These are phyloP conservation scores for Yarrowia keelungensis DNA, from an alignment of 805 yeast genomes.

Conservation along the genomic window DNA sequence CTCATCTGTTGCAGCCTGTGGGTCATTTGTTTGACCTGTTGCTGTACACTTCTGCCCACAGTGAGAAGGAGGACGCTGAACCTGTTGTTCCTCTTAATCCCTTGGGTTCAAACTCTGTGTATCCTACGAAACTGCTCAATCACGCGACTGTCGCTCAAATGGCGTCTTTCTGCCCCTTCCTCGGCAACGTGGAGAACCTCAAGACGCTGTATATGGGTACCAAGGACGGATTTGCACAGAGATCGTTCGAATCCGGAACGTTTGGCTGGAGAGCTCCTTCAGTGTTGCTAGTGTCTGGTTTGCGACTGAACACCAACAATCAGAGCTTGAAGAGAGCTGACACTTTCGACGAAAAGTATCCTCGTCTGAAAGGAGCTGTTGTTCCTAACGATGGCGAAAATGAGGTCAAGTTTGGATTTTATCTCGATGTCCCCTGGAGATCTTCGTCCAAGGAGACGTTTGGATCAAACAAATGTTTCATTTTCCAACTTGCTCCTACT, in stretches of 20 bases:
- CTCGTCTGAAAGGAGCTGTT: constrained; percentile 39
- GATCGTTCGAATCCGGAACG: constrained; percentile 81
- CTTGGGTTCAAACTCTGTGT: constrained; percentile 35
- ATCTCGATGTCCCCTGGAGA: constrained; percentile 77
- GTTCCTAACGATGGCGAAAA: constrained; percentile 23
- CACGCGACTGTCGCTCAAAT: constrained; percentile 55
- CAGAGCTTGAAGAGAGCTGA: constrained; percentile 17
- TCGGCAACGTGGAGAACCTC: constrained; percentile 48
- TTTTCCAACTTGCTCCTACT: constrained; percentile 72
- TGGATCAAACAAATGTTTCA: constrained; percentile 64
- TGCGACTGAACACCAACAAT: constrained; percentile 43
- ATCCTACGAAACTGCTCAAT: constrained; percentile 53
- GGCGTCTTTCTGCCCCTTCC: constrained; percentile 50
- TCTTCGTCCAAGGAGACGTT: constrained; percentile 72
- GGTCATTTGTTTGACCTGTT: constrained; percentile 55
- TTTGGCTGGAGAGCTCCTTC: constrained; percentile 94
- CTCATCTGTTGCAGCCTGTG: constrained; percentile 57
- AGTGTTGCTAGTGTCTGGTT: constrained; percentile 71
- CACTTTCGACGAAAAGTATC: constrained; percentile 39
- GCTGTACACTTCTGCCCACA: constrained; percentile 48
- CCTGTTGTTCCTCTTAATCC: constrained; percentile 11
- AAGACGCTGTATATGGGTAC: constrained; percentile 74
- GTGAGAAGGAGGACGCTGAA: constrained; percentile 38
- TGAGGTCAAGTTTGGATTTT: constrained; percentile 66
- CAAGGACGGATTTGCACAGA: constrained; percentile 83